These are phyloP conservation scores for Lactarius hatsudake DNA, from an alignment of 768 basidiomycete genomes.

Conservation along the genomic window DNA sequence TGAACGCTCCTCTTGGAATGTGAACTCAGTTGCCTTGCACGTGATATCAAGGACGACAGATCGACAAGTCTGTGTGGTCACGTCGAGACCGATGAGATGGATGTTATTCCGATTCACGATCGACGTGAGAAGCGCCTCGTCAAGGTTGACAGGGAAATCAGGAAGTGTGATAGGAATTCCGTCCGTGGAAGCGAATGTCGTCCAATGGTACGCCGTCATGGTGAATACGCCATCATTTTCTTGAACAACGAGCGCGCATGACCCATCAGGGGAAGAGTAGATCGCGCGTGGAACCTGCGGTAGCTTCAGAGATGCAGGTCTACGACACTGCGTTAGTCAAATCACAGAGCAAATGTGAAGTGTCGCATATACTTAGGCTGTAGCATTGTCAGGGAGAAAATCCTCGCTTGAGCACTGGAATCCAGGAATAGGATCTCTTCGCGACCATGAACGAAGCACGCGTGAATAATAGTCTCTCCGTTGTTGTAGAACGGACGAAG, in stretches of 20 bases:
- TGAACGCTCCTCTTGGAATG: constrained; percentile 46
- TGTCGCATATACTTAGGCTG: constrained; percentile 45
- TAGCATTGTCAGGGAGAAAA: constrained; percentile 52
- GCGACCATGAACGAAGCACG: constrained; percentile 47
- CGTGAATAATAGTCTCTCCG: constrained; percentile 33
- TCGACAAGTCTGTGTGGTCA: constrained; percentile 33
- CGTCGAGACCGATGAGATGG: constrained; percentile 45
- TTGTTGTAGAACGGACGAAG: constrained; percentile 44
- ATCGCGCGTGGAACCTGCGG: constrained; percentile 35
- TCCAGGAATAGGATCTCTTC: constrained; percentile 57
- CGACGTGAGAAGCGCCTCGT: constrained; percentile 43
- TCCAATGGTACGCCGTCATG: constrained; percentile 52
- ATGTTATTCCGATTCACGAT: constrained; percentile 42
- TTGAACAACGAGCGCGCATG: constrained; percentile 46
- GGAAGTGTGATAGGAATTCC: constrained; percentile 43
- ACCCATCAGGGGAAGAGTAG: constrained; percentile 52
- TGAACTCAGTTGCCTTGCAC: constrained; percentile 54
- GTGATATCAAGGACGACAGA: constrained; percentile 54
- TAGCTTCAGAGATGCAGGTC: constrained; percentile 46
- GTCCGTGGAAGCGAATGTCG: constrained; percentile 49
- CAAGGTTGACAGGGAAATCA: constrained; percentile 24
- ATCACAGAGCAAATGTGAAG: too few relatives aligned
- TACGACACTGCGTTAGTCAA: constrained; percentile 25
- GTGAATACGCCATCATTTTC: background rate
- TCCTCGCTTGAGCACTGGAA: constrained; percentile 40